Conservation (phyloP, 345 rosid species). For the Euphorbia peplus region DNA sequence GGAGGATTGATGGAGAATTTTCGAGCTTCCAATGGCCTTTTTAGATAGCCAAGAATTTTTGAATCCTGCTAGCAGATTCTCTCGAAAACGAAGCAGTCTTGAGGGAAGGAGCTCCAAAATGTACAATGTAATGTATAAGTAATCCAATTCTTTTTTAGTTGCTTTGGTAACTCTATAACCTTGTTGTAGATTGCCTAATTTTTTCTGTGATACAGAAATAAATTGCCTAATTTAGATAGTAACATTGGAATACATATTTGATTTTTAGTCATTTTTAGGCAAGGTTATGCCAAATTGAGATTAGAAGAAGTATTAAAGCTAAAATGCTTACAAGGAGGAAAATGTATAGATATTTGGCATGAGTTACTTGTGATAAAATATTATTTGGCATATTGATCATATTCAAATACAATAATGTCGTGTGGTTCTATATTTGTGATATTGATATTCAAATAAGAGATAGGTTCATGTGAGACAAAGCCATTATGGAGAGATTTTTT, state of each 20-base stretch:
- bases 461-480: no score
- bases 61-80: slow-evolving; percentile 9
- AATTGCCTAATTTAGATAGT: slow-evolving; percentile 4
- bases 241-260: not conserved
- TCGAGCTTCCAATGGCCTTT: slow-evolving; percentile 4
- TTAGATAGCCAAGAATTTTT: slow-evolving; percentile 7
- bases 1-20: slow-evolving; percentile 1
- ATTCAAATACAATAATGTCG: not conserved
- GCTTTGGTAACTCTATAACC: slow-evolving; percentile 4
- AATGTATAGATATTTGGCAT: not conserved
- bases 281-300: slow-evolving; percentile 6
- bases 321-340: not conserved
- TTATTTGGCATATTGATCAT: no score
- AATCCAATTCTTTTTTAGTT: no score
- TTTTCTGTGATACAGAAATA: no score
- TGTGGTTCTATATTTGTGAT: no score
- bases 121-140: slow-evolving; percentile 26
- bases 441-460: no score
- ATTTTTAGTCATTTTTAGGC: slow-evolving; percentile 1
- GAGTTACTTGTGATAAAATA: not conserved
- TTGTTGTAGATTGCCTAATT: slow-evolving; percentile 11
- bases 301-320: not conserved
- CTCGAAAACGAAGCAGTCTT: slow-evolving; percentile 12
- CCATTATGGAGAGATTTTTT: no score
- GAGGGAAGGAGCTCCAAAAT: slow-evolving; percentile 20